Evolutionary conservation across 805 yeast species (phyloP), one percentile per base, ranked within the genome.

Genomic region (Ogataea trehalophila): DNA sequence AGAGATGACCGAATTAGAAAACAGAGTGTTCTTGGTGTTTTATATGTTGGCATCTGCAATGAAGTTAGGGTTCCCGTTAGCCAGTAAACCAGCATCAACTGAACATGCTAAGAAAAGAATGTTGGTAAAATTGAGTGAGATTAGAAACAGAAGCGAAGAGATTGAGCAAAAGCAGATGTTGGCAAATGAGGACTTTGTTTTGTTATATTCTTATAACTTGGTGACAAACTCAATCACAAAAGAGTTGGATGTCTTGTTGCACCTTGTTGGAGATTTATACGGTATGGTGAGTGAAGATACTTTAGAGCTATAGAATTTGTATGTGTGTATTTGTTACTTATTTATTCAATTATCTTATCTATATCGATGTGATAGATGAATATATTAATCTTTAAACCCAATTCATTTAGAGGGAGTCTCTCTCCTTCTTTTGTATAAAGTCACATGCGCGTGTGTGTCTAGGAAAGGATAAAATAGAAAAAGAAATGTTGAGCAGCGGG

Each of bases 1-100:
- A 3, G 92, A 85, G 60, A 68, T 91, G 49, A 72, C 68, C 13
- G 95, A 88, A 58, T 68, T 88, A 17, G 86, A 85, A 58, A 82
- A 83, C 52, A 66, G 92, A 17, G 77, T 87, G 2, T 87, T 87
- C 53, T 67, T 87, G 49, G 80, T 85, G 6, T 87, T 87, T 61
- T 88, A 88, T 67, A 82, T 83, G 84, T 67, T 84, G 15, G 81
- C 95, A 2, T 81, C 92, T 11, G 85, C 95, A 0, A 71, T 87
- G 69, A 76, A 80, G 39, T 68, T 87, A 9, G 89, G 90, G 3
- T 79, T 86, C 47, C 95, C 95, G 2, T 60, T 87, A 22, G 95
- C 95, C 0, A 78, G 76, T 22, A 82, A 81, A 54, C 83, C 91
- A 1, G 92, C 94, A 0, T 81, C 87, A 0, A 83, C 89, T 0